Evolutionary conservation across 805 yeast species (phyloP), one percentile per base, ranked within the genome.

Genomic region (Saccharomyces paradoxus): DNA sequence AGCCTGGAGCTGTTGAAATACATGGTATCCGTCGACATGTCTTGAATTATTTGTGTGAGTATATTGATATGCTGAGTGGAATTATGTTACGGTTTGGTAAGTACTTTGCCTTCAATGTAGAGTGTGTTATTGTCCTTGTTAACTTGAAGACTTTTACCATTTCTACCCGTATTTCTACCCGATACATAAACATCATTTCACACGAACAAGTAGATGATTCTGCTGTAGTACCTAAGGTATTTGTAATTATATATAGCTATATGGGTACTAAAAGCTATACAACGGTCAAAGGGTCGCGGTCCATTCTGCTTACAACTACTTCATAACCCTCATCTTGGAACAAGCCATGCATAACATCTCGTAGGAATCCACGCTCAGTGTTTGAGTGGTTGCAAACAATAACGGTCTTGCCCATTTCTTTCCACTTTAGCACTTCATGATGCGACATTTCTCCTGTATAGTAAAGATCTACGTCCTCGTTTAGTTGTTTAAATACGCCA

Each of bases 401-500:
- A 2, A 90, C 89, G 9, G 82, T 74, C 17, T 81, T 75, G 0
- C 96, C 96, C 14, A 73, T 63, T 62, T 92, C 98, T 50, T 77
- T 81, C 59, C 84, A 76, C 55, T 71, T 80, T 44, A 94, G 76
- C 9, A 87, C 86, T 68, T 94, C 97, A 66, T 94, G 99, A 64
- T 94, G 99, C 26, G 96, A 85, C 60, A 94, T 72, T 67, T 94
- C 99, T 1, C 99, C 99, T 0, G 99, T 91, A 63, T 83, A 80
- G 66, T 79, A 86, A 46, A 90, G 74, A 63, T 94, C 98, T 2
- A 78, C 76, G 0, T 83, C 83, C 50, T 75, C 75, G 3, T 53
- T 57, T 9, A 69, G 63, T 6, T 74, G 70, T 37, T 71, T 66
- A 70, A 89, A 84, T 1, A 91, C 89, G 1, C 84, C 77, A 2